These are phyloP conservation scores for Sonneratia caseolaris DNA, from an alignment of 345 rosid species.

Conservation along the genomic window DNA sequence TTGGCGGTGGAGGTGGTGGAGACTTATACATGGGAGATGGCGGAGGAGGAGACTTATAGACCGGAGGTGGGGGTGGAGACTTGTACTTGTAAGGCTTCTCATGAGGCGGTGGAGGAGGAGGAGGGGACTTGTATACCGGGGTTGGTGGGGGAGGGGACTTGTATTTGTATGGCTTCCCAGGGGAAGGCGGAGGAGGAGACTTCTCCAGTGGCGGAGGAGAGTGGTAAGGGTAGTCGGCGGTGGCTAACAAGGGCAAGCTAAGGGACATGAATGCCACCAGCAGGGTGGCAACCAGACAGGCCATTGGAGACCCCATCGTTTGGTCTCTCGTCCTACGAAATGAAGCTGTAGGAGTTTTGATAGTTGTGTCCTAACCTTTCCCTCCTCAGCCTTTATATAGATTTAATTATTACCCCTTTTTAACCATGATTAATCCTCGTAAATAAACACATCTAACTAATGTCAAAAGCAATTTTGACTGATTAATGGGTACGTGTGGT, in stretches of 20 bases:
- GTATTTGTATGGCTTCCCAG: background rate
- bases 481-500: too few relatives aligned
- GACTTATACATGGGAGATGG: slow-evolving; percentile 11
- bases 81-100: slow-evolving; percentile 3
- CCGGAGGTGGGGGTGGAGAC: slow-evolving; percentile 19
- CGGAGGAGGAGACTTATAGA: background rate
- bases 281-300: slow-evolving; percentile 36
- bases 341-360: background rate
- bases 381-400: background rate
- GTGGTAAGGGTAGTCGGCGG: slow-evolving; percentile 30
- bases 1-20: slow-evolving; percentile 7
- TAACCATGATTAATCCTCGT: background rate
- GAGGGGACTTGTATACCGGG: background rate
- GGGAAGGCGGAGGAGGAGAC: slow-evolving; percentile 1
- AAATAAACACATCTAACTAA: too few relatives aligned
- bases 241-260: slow-evolving; percentile 25
- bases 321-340: background rate
- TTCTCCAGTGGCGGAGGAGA: slow-evolving; percentile 1
- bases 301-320: slow-evolving; percentile 17
- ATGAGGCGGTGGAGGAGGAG: background rate
- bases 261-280: slow-evolving; percentile 36
- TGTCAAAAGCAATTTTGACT: too few relatives aligned
- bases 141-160: slow-evolving; percentile 12
- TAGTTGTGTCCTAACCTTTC: background rate
- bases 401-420: background rate